Evolutionary conservation across 2,329 filamentous ascomycete genomes (phyloP).

Genomic region (Fusarium succisae): DNA sequence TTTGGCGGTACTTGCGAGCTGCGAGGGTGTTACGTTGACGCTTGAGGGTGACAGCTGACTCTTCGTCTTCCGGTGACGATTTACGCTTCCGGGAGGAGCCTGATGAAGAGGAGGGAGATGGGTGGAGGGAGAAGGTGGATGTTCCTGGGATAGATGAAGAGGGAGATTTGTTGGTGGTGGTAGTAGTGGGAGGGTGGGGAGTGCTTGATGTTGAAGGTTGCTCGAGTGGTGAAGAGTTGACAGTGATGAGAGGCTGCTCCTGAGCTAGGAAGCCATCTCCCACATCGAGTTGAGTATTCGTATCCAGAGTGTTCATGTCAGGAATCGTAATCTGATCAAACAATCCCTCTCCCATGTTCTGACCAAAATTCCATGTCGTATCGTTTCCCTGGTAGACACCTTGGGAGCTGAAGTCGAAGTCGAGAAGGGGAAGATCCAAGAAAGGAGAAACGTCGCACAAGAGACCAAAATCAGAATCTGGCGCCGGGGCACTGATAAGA

Average conservation of each 20-base stretch:
- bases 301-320: conserved; percentile 4
- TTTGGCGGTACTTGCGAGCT: conserved; percentile 77
- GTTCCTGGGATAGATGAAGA: conserved; percentile 35
- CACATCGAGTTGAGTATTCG: conserved; percentile 21
- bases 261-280: conserved; percentile 30
- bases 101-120: conserved; percentile 29
- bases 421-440: conserved; percentile 33
- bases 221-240: conserved; percentile 24
- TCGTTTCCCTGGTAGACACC: conserved; percentile 10
- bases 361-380: conserved; percentile 23
- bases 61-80: conserved; percentile 38
- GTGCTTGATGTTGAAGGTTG: conserved; percentile 12
- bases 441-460: conserved; percentile 13
- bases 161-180: conserved; percentile 26
- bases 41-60: conserved; percentile 55
- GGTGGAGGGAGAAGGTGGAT: conserved; percentile 37
- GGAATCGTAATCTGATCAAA: conserved; percentile 28
- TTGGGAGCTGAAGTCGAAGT: conserved; percentile 10
- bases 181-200: conserved; percentile 1
- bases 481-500: conserved; percentile 23
- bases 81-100: conserved; percentile 39
- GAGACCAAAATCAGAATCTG: conserved; percentile 21
- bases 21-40: conserved; percentile 75
- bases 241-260: conserved; percentile 21
- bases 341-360: conserved; percentile 8